Evolutionary conservation across 73 alveolate species (phyloP).

Genomic region (Breviolum minutum): DNA sequence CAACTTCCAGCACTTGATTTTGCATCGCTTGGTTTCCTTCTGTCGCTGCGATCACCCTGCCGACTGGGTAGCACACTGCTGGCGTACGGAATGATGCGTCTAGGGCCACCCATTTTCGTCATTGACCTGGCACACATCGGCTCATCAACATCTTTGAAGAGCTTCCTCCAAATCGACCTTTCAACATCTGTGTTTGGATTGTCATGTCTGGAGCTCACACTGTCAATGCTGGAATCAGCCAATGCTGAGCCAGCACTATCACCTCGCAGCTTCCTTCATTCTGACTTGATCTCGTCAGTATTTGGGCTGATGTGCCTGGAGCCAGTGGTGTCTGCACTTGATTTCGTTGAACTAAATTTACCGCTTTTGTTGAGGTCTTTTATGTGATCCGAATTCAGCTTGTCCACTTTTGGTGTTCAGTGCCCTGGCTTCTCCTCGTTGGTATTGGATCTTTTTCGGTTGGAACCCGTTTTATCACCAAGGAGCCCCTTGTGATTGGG

Average conservation of each 20-base stretch:
- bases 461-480: neutral
- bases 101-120: neutral
- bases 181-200: constrained; percentile 1
- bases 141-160: neutral
- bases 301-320: constrained; percentile 29
- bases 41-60: neutral
- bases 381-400: neutral
- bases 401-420: constrained; percentile 32
- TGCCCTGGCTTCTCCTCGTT: neutral
- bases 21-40: neutral
- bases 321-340: neutral
- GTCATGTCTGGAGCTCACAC: constrained; percentile 20
- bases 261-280: neutral
- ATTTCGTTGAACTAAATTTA: neutral
- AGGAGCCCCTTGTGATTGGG: neutral
- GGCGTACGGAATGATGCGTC: constrained; percentile 58
- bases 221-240: neutral
- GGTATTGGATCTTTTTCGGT: neutral
- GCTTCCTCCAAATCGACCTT: neutral
- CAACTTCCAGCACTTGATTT: neutral
- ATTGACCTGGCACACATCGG: neutral
- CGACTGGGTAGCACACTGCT: neutral
- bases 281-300: neutral
- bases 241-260: neutral
- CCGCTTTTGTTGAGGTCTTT: neutral